Evolutionary conservation across 2,329 filamentous ascomycete species (phyloP), one percentile per base, ranked within the genome.

Genomic region (Emergomyces africanus): DNA sequence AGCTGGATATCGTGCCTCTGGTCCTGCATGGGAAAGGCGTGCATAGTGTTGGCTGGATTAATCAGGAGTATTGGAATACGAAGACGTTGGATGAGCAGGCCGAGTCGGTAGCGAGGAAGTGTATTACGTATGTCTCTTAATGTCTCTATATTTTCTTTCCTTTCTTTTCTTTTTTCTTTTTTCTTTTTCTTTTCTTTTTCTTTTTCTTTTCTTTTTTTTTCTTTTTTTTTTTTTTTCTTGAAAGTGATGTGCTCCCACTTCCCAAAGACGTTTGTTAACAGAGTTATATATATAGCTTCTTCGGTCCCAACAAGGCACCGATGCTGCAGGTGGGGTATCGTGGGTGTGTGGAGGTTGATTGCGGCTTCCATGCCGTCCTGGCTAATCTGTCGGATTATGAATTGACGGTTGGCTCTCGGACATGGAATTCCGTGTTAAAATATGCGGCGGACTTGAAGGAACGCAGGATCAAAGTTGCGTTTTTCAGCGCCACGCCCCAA

Each of bases 401-500:
- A 61, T 74, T 77, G 4, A 86, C 85, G 0, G 87, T 87, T 55
- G 74, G 78, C 20, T 65, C 74, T 1, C 73, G 76, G 3, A 90
- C 87, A 0, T 90, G 87, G 86, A 75, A 81, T 44, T 78, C 85
- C 0, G 82, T 84, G 46, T 75, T 85, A 66, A 77, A 83, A 56
- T 89, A 81, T 64, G 85, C 83, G 54, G 72, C 80, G 41, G 79
- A 83, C 33, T 77, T 90, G 54, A 85, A 85, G 64, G 69, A 78
- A 59, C 79, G 82, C 55, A 84, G 86, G 59, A 80, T 82, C 61
- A 87, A 84, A 68, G 79, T 90, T 65, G 87, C 87, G 1, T 90
- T 90, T 73, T 90, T 91, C 77, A 90, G 86, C 68, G 83, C 83
- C 58, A 91, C 88, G 0, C 88, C 88, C 1, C 88, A 91, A 68